phyloP scores from a whole-genome alignment of 176 grass and related monocot genomes.

The Juncus effusus region DNA sequence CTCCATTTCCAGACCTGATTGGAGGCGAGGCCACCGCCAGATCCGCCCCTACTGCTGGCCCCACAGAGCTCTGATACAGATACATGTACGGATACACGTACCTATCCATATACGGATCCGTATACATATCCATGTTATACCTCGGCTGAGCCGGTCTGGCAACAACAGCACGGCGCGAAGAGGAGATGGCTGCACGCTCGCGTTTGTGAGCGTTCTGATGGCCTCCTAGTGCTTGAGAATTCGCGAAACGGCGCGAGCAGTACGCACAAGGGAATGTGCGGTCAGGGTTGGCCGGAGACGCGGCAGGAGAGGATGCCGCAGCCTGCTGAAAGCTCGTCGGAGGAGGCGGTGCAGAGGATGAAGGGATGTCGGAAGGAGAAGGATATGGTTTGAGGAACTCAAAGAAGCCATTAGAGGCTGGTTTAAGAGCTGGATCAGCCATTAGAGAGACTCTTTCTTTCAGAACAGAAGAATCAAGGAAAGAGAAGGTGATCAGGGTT shows the following conservation, averaged over 20 bases:
- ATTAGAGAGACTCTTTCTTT: conserved; percentile 7
- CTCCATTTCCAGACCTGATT: background rate
- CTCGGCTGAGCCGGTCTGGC: background rate
- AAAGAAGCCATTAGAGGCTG: conserved; percentile 19
- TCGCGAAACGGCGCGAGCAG: conserved; percentile 37
- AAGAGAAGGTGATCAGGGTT: conserved; percentile 8
- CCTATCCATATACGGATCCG: conserved; percentile 3
- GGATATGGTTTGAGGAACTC: conserved; percentile 32
- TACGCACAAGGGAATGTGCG: conserved; percentile 35
- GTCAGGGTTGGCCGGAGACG: background rate
- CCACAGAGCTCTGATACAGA: background rate
- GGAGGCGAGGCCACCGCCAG: background rate
- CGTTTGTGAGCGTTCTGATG: conserved; percentile 54
- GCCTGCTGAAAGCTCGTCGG: background rate
- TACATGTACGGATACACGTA: conserved; percentile 17
- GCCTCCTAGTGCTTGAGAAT: conserved; percentile 46
- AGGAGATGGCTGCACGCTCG: conserved; percentile 26
- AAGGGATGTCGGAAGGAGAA: background rate
- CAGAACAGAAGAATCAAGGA: background rate
- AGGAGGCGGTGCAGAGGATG: background rate
- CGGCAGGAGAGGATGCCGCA: background rate
- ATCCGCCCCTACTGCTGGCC: background rate
- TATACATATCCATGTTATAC: background rate
- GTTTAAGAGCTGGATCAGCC: conserved; percentile 10
- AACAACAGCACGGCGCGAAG: background rate